Conservation (phyloP, 805 yeast species). For the Myxozyma vanderwaltii region DNA sequence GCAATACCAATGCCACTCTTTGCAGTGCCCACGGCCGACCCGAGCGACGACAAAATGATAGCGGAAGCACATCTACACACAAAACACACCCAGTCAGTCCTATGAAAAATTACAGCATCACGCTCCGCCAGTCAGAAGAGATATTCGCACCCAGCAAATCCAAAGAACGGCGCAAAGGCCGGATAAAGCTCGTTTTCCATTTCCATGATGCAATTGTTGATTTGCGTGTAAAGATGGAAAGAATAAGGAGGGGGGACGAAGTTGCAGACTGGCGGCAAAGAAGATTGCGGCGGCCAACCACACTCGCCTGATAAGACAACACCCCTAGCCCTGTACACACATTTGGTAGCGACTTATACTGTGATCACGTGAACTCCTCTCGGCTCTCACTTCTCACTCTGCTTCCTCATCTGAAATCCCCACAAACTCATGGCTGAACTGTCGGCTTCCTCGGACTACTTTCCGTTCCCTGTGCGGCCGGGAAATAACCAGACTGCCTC, state of each 20-base stretch:
- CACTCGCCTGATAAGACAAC: conserved; percentile 13
- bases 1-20: conserved; percentile 97
- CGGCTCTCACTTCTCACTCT: too few species aligned
- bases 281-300: conserved; percentile 22
- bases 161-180: conserved; percentile 93
- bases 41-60: conserved; percentile 95
- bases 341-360: not conserved
- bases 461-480: conserved; percentile 32
- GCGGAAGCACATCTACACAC: conserved; percentile 82
- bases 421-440: not conserved
- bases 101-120: too few species aligned
- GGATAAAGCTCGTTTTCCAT: conserved; percentile 70
- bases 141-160: conserved; percentile 95
- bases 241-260: not conserved
- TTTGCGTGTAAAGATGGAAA: not conserved
- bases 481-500: not conserved
- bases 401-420: too few species aligned
- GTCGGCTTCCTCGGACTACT: conserved; percentile 17
- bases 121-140: too few species aligned
- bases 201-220: conserved; percentile 13
- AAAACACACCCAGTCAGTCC: too few species aligned
- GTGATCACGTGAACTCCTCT: not conserved
- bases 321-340: not conserved
- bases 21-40: conserved; percentile 98
- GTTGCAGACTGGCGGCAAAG: not conserved